Conservation (phyloP, 257 asterid genomes). For the Scutellaria barbata region DNA sequence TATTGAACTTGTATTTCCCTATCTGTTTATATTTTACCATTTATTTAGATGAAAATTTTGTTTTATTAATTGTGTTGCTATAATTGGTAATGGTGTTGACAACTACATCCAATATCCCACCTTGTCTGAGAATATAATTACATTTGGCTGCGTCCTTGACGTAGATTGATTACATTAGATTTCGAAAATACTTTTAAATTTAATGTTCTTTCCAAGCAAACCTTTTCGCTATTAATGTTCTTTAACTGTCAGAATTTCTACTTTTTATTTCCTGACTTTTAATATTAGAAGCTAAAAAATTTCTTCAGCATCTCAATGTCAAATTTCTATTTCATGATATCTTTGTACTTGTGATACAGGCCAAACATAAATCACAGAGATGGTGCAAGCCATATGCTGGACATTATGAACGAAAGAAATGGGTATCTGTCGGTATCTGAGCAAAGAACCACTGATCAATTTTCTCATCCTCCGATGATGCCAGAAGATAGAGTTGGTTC, state of each 20-base stretch:
- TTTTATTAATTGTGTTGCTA: not conserved
- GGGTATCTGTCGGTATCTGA: constrained; percentile 52
- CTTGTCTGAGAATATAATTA: constrained; percentile 8
- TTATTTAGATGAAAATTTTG: not conserved
- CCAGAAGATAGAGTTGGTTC: constrained; percentile 61
- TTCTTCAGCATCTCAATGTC: not conserved
- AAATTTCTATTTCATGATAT: constrained; percentile 22
- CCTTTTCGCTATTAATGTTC: constrained; percentile 11
- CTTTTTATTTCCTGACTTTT: not conserved
- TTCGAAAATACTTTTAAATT: not conserved
- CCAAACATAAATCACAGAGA: constrained; percentile 55
- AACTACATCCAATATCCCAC: not conserved
- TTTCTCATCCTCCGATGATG: constrained; percentile 49
- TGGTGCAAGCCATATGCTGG: constrained; percentile 52
- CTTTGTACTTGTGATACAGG: constrained; percentile 21
- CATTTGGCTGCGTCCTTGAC: not conserved
- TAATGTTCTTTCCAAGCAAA: constrained; percentile 17
- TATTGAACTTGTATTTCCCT: not conserved
- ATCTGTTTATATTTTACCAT: not conserved
- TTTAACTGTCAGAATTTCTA: not conserved
- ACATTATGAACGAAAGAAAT: constrained; percentile 56
- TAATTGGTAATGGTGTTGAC: constrained; percentile 1
- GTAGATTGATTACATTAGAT: not conserved
- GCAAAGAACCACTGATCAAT: constrained; percentile 52
- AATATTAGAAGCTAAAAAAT: constrained; percentile 3